phyloP scores from a whole-genome alignment of 202 grass and related monocot species.

The Setaria italica region DNA sequence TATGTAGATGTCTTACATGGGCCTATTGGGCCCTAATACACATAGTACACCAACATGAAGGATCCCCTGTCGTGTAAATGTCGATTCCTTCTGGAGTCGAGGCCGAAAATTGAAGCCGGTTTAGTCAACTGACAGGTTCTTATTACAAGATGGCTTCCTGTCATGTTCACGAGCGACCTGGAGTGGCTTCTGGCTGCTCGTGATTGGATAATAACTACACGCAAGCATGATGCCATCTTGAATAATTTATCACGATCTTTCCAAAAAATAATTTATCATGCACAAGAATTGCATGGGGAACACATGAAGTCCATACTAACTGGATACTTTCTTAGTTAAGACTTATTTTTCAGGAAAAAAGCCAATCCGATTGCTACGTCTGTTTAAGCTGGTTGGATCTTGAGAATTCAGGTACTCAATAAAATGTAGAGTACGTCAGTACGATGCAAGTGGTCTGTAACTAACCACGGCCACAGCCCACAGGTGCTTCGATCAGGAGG shows the following conservation, averaged over 20 bases:
- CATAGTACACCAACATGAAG: too few relatives aligned
- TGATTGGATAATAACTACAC: constrained; percentile 42
- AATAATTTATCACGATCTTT: background rate
- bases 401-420: background rate
- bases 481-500: background rate
- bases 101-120: background rate
- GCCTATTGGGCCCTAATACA: too few relatives aligned
- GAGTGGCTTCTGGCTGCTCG: constrained; percentile 14
- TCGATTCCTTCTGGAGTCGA: constrained; percentile 4
- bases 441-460: background rate
- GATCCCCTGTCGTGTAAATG: constrained; percentile 7
- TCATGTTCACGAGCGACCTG: constrained; percentile 27
- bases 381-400: background rate
- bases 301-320: background rate
- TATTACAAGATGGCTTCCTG: constrained; percentile 34
- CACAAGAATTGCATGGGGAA: background rate
- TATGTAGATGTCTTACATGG: too few relatives aligned
- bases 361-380: background rate
- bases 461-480: background rate
- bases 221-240: constrained; percentile 14
- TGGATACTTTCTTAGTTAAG: background rate
- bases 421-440: background rate
- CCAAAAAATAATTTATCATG: background rate
- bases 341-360: background rate
- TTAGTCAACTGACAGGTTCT: constrained; percentile 28